Percentiles rank a stretch among this genome's conserved stretches.
Conservation (phyloP, 768 basidiomycete species). For the Saitozyma podzolica region DNA sequence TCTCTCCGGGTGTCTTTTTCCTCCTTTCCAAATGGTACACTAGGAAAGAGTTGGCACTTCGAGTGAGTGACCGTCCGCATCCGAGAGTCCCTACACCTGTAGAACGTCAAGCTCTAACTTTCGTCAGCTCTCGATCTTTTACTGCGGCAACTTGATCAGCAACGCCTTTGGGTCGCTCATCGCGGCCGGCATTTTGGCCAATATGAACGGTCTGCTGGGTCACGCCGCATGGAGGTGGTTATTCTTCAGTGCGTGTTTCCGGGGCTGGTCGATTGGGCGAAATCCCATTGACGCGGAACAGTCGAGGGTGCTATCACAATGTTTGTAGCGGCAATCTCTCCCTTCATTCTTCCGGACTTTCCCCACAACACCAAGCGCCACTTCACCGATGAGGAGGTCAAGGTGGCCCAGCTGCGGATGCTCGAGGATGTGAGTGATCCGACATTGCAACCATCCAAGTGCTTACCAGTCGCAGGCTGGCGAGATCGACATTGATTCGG, state of each 20-base stretch:
- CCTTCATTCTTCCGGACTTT: conserved; percentile 12
- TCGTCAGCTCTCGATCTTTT: conserved; percentile 46
- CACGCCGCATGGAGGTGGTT: not conserved
- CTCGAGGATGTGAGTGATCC: conserved; percentile 1
- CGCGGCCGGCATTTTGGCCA: not conserved
- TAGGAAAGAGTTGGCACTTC: conserved; percentile 61
- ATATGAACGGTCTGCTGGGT: not conserved
- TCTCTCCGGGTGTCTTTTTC: conserved; percentile 56
- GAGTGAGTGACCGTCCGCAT: conserved; percentile 54
- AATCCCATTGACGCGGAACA: too few species aligned
- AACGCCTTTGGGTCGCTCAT: not conserved
- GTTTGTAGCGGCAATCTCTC: not conserved
- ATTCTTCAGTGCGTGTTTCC: not conserved
- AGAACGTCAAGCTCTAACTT: too few species aligned
- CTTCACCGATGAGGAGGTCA: conserved; percentile 17
- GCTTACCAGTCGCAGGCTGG: not conserved
- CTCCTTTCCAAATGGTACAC: conserved; percentile 41
- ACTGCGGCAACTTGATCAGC: not conserved
- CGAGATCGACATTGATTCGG: too few species aligned
- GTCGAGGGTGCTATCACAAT: too few species aligned
- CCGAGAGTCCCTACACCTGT: too few species aligned
- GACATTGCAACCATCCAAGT: not conserved
- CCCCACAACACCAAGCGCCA: conserved; percentile 8
- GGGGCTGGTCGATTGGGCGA: too few species aligned
- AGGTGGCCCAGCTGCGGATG: conserved; percentile 21